Percentiles rank a stretch among this genome's conserved stretches.
These are phyloP conservation scores for Elaphomyces granulatus DNA, from an alignment of 495 filamentous ascomycete genomes.

Conservation along the genomic window DNA sequence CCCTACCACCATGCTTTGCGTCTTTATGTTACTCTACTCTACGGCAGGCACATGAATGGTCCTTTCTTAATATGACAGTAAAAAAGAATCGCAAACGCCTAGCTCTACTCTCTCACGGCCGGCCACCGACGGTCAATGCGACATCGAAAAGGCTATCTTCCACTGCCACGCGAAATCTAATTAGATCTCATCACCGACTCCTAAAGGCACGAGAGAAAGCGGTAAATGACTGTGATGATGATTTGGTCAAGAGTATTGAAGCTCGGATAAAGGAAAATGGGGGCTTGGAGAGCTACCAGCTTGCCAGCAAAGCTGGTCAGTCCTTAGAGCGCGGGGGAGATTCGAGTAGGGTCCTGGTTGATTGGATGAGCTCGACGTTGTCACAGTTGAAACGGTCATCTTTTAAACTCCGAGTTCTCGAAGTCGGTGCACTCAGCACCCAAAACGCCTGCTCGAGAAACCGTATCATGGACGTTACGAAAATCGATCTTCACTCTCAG, in stretches of 20 bases:
- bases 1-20: too few relatives aligned
- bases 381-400: slow-evolving; percentile 12
- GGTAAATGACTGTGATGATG: slow-evolving; percentile 42
- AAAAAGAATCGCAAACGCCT: slow-evolving; percentile 25
- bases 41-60: neutral
- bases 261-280: slow-evolving; percentile 51
- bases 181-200: slow-evolving; percentile 71
- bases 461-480: slow-evolving; percentile 51
- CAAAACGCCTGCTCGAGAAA: slow-evolving; percentile 72
- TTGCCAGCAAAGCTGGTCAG: slow-evolving; percentile 80
- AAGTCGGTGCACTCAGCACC: slow-evolving; percentile 78
- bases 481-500: slow-evolving; percentile 87
- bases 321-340: slow-evolving; percentile 75
- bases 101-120: slow-evolving; percentile 49
- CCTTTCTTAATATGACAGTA: slow-evolving; percentile 22
- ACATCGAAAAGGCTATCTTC: slow-evolving; percentile 54
- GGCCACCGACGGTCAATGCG: slow-evolving; percentile 39
- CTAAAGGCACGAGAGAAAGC: slow-evolving; percentile 65
- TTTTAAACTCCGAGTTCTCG: slow-evolving; percentile 49
- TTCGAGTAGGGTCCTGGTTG: slow-evolving; percentile 69
- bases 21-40: too few relatives aligned
- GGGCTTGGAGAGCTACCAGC: slow-evolving; percentile 73
- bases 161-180: slow-evolving; percentile 64
- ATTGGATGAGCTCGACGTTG: slow-evolving; percentile 55
- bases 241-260: slow-evolving; percentile 39